Base-by-base conservation (phyloP, 345 rosid genomes). In the Ceriops tagal region DNA sequence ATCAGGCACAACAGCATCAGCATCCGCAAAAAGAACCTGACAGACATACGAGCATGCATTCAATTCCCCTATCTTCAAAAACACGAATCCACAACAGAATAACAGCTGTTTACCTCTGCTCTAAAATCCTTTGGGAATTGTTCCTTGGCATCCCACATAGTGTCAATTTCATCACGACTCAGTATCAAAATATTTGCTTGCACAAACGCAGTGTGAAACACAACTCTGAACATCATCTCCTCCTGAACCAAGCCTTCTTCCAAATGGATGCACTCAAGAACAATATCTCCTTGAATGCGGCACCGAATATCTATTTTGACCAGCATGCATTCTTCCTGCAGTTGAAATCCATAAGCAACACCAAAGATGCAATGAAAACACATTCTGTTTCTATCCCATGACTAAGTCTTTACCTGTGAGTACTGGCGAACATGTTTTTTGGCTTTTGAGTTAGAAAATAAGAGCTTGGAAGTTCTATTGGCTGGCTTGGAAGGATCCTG, bases 181-280 rank as follows among this genome's bases (percentile, higher is more conserved):
- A 90, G 84, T 69, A 84, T 82, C 81, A 95, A 78, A 34, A 83
- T 90, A 65, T 89, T 88, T 79, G 87, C 83, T 65, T 91, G 85
- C 53, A 95, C 89, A 86, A 92, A 95, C 20, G 96, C 90, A 1
- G 99, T 92, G 81, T 95, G 98, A 79, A 92, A 95, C 92, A 88
- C 85, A 55, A 90, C 71, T 81, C 99, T 87, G 77, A 95, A 88
- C 62, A 95, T 84, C 73, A 87, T 87, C 83, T 87, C 91, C 68
- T 92, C 98, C 18, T 60, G 82, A 26, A 81, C 77, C 74, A 87
- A 73, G 76, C 89, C 91, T 52, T 90, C 96, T 49, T 84, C 84
- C 81, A 87, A 86, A 77, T 92, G 91, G 81, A 90, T 72, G 73
- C 97, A 95, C 87, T 95, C 99, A 57, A 95, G 79, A 81, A 92